A percentile compares a stretch with the other conserved stretches of the same genome.
phyloP scores from a whole-genome alignment of 2,329 filamentous ascomycete species.

The Lecanosticta acicola region DNA sequence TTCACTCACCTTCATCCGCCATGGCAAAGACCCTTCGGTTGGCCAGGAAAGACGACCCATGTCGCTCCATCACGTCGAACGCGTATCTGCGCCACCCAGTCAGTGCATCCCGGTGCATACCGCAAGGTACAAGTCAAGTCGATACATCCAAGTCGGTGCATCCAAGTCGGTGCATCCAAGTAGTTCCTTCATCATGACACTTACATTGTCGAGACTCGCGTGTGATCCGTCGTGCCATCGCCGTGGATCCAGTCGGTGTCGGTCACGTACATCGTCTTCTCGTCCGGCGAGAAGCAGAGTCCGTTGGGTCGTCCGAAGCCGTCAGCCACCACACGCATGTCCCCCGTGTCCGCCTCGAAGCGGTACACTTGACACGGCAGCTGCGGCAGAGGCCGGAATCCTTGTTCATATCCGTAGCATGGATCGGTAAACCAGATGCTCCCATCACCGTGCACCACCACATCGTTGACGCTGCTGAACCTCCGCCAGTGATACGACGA shows the following conservation, averaged over 20 bases:
- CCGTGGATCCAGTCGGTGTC: conserved; percentile 50
- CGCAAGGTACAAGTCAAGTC: too few species aligned
- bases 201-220: conserved; percentile 46
- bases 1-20: conserved; percentile 20
- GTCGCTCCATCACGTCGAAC: conserved; percentile 28
- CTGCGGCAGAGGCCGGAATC: conserved; percentile 51
- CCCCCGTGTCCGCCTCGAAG: conserved; percentile 46
- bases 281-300: conserved; percentile 52
- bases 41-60: conserved; percentile 22
- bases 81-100: conserved; percentile 18
- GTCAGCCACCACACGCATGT: conserved; percentile 53
- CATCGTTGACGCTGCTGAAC: conserved; percentile 58
- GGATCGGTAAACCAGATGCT: conserved; percentile 62
- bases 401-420: conserved; percentile 54
- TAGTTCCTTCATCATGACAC: conserved; percentile 24
- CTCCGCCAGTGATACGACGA: conserved; percentile 57
- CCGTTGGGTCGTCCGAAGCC: conserved; percentile 54
- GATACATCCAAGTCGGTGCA: too few species aligned
- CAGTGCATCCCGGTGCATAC: too few species aligned
- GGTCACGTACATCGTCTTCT: conserved; percentile 50
- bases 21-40: conserved; percentile 28
- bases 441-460: conserved; percentile 48
- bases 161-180: background rate
- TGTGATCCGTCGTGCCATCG: conserved; percentile 40
- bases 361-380: conserved; percentile 52